A percentile compares a stretch with the other conserved stretches of the same genome.
phyloP scores from a whole-genome alignment of 2,329 filamentous ascomycete genomes.

The Fusarium beomiforme region DNA sequence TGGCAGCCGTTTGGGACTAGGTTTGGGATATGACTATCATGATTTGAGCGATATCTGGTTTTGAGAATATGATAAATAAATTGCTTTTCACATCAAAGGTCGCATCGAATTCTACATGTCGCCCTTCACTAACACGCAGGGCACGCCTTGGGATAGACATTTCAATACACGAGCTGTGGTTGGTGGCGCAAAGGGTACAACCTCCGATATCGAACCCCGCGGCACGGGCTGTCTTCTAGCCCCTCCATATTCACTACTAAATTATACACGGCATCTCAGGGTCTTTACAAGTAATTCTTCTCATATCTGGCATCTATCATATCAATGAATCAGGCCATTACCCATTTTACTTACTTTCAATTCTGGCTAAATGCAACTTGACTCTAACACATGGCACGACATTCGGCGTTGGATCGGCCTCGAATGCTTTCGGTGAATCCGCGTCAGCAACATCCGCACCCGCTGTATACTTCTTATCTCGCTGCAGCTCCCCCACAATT shows the following conservation, averaged over 20 bases:
- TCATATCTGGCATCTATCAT: not conserved
- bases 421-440: slow-evolving; percentile 25
- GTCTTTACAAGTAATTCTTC: not conserved
- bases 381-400: slow-evolving; percentile 18
- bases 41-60: not conserved
- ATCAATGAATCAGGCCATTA: slow-evolving; percentile 8
- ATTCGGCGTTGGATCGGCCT: slow-evolving; percentile 24
- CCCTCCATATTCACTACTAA: not conserved
- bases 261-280: not conserved
- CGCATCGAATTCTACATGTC: not conserved
- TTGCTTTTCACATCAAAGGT: not conserved
- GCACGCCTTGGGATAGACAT: slow-evolving; percentile 19
- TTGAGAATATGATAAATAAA: not conserved
- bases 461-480: slow-evolving; percentile 15
- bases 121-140: slow-evolving; percentile 4
- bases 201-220: slow-evolving; percentile 43
- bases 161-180: slow-evolving; percentile 27
- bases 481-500: not conserved
- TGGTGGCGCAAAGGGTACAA: slow-evolving; percentile 19
- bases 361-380: not conserved
- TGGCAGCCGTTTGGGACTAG: not conserved
- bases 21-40: not conserved
- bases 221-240: slow-evolving; percentile 2
- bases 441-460: slow-evolving; percentile 26
- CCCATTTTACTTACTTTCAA: not conserved